phyloP scores from a whole-genome alignment of 257 asterid species.

The Solanum rostratum region DNA sequence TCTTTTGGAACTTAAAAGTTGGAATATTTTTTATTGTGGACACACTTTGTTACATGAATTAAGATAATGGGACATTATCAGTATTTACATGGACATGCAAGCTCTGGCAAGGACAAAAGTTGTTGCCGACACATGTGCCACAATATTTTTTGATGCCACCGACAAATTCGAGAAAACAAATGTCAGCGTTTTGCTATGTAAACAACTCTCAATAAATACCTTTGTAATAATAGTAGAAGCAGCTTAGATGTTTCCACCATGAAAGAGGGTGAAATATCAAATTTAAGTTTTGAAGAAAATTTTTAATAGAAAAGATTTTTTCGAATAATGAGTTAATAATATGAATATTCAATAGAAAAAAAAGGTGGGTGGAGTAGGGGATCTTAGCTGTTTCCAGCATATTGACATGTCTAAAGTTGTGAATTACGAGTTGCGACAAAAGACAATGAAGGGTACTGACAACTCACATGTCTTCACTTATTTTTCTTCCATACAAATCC shows the following conservation, averaged over 20 bases:
- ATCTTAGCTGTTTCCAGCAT: background rate
- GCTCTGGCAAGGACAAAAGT: background rate
- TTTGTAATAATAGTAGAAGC: background rate
- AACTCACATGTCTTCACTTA: background rate
- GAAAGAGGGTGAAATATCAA: too few species aligned
- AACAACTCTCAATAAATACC: background rate
- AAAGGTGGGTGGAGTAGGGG: background rate
- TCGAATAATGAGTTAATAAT: too few species aligned
- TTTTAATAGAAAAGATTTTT: too few species aligned
- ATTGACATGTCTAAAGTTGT: background rate
- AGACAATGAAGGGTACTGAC: background rate
- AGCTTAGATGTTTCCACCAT: background rate
- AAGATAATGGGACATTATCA: background rate
- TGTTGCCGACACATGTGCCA: background rate
- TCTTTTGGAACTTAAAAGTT: background rate
- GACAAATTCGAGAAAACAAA: background rate
- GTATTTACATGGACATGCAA: background rate
- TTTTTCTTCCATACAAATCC: background rate
- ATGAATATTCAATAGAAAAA: background rate
- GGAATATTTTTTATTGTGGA: background rate
- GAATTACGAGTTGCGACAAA: background rate
- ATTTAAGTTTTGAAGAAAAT: too few species aligned
- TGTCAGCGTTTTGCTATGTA: background rate
- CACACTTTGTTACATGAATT: too few species aligned
- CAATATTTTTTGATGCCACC: background rate